Evolutionary conservation across 2,329 filamentous ascomycete species (phyloP), one percentile per base, ranked within the genome.

Genomic region (Capronia epimyces): DNA sequence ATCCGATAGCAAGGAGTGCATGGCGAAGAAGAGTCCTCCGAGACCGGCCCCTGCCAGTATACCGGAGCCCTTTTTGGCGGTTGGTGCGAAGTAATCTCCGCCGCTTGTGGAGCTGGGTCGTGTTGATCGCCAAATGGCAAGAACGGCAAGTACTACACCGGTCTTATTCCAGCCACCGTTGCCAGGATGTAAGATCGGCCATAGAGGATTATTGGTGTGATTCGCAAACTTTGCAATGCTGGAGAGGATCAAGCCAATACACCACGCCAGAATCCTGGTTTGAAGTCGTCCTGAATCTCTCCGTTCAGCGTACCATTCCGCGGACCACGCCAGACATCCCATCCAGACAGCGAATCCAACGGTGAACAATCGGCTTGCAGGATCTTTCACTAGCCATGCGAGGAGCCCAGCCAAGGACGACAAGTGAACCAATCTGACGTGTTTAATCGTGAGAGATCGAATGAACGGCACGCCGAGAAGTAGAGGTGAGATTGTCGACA

Each of bases 151-250:
- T 12, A 80, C 68, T 41, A 97, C 74, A 22, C 90, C 93, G 16
- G 83, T 79, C 56, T 86, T 88, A 69, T 98, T 98, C 83, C 87
- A 90, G 2, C 93, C 93, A 31, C 93, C 93, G 66, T 95, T 98
- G 7, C 78, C 80, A 24, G 83, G 81, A 67, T 96, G 86, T 80
- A 97, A 87, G 56, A 93, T 86, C 0, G 93, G 90, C 93, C 93
- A 98, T 55, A 97, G 82, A 0, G 93, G 93, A 66, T 98, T 98
- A 69, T 95, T 97, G 16, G 91, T 96, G 65, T 84, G 80, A 76
- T 85, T 95, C 0, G 90, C 88, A 65, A 95, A 97, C 67, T 98
- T 98, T 62, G 88, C 82, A 46, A 95, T 79, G 54, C 84, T 89
- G 1, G 91, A 97, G 56, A 89, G 77, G 52, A 96, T 79, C 49